Evolutionary conservation across 176 grass and related monocot genomes (phyloP).

Genomic region (Dactylis glomerata): DNA sequence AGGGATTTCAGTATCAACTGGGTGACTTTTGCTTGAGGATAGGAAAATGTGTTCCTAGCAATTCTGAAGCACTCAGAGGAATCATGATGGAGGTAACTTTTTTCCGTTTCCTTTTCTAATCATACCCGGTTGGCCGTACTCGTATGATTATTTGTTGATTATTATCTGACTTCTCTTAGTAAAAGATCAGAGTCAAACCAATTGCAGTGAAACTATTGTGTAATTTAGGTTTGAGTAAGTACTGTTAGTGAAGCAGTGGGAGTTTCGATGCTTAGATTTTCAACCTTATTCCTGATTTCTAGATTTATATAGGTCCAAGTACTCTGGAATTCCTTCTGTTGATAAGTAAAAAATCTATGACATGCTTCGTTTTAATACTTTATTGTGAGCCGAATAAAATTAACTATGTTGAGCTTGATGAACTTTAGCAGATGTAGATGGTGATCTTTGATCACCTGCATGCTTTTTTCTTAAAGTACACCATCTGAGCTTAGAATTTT

Average conservation of each 20-base stretch:
- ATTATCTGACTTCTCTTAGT: slow-evolving; percentile 8
- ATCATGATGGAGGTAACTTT: slow-evolving; percentile 88
- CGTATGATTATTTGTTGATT: neutral
- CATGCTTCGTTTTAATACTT: neutral
- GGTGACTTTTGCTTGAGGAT: slow-evolving; percentile 88
- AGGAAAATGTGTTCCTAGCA: slow-evolving; percentile 80
- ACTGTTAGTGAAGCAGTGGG: neutral
- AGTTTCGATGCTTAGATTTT: neutral
- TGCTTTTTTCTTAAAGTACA: neutral
- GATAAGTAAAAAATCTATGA: neutral
- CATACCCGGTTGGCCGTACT: neutral
- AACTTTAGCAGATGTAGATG: neutral
- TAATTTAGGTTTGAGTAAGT: slow-evolving; percentile 18
- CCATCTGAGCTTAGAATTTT: neutral
- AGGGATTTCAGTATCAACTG: slow-evolving; percentile 86
- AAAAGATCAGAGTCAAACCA: neutral
- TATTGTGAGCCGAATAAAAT: neutral
- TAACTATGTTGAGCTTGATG: slow-evolving; percentile 1
- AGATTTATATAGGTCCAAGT: neutral
- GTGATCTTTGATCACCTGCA: neutral
- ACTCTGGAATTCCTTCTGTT: neutral
- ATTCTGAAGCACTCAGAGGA: slow-evolving; percentile 67
- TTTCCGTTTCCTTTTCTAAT: neutral
- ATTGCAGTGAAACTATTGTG: neutral
- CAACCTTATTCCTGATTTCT: neutral